Conservation (phyloP, 148 eudicot genomes). For the Rheum nobile region DNA sequence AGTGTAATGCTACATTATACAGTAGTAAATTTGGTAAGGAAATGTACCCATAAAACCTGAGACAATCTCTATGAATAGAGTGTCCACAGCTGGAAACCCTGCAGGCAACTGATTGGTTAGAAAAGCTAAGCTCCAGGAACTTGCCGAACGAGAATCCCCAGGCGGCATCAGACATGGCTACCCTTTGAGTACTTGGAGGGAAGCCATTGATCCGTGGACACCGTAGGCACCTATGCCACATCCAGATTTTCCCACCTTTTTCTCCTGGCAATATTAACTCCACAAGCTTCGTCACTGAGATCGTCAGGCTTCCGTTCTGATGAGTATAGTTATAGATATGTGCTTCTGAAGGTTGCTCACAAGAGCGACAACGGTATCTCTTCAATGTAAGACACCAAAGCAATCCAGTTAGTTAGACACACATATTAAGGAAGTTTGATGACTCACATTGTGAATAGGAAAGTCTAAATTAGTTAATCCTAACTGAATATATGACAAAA, state of each 20-base stretch:
- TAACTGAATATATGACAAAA: no score
- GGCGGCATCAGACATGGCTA: conserved; percentile 98
- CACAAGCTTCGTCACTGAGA: conserved; percentile 87
- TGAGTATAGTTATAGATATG: conserved; percentile 95
- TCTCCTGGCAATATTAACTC: conserved; percentile 70
- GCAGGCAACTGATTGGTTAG: conserved; percentile 93
- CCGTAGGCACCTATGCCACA: conserved; percentile 97
- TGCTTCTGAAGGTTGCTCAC: conserved; percentile 90
- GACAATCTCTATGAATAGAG: conserved; percentile 90
- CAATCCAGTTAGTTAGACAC: background rate
- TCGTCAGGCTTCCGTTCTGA: conserved; percentile 86
- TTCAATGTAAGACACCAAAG: conserved; percentile 19
- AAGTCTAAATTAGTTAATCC: no score
- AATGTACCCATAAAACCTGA: conserved; percentile 89
- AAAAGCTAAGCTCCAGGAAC: conserved; percentile 94
- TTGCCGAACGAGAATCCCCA: conserved; percentile 99
- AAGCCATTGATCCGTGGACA: conserved; percentile 74
- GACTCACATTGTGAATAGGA: no score
- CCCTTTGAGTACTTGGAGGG: conserved; percentile 89
- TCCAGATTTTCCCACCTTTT: conserved; percentile 87
- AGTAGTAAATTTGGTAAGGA: conserved; percentile 7
- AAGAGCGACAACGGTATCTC: conserved; percentile 65
- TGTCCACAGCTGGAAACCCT: conserved; percentile 97
- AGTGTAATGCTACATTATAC: background rate
- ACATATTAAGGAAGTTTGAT: background rate